These are phyloP conservation scores for Neonectria coccinea DNA, from an alignment of 2,329 filamentous ascomycete species.

Conservation along the genomic window DNA sequence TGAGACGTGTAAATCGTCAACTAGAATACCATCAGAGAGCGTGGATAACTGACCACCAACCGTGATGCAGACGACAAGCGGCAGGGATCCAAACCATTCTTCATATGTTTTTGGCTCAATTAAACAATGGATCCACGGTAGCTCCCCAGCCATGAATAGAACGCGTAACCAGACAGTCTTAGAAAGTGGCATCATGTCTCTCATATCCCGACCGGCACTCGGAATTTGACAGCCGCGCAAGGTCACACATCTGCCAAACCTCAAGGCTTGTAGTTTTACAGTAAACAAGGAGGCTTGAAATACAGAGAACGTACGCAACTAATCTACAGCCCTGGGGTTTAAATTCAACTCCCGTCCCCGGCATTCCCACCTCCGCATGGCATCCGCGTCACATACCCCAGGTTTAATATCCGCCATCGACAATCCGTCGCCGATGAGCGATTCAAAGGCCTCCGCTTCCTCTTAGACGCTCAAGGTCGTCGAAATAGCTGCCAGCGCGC, in stretches of 20 bases:
- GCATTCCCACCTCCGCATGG: neutral
- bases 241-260: neutral
- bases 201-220: neutral
- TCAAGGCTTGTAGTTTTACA: neutral
- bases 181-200: slow-evolving; percentile 3
- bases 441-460: neutral
- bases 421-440: neutral
- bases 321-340: neutral
- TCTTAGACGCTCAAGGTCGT: slow-evolving; percentile 39
- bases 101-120: neutral
- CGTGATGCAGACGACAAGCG: neutral
- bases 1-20: neutral
- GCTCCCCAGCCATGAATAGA: neutral
- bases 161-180: neutral
- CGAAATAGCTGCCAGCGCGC: slow-evolving; percentile 47
- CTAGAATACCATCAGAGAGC: neutral
- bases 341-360: neutral
- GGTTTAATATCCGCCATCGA: neutral
- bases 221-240: neutral
- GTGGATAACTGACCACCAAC: neutral
- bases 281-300: neutral
- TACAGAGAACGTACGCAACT: neutral
- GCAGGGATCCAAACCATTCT: neutral
- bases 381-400: slow-evolving; percentile 5
- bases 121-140: neutral